Conservation (phyloP, 441 rosid genomes). For the Manihot esculenta region DNA sequence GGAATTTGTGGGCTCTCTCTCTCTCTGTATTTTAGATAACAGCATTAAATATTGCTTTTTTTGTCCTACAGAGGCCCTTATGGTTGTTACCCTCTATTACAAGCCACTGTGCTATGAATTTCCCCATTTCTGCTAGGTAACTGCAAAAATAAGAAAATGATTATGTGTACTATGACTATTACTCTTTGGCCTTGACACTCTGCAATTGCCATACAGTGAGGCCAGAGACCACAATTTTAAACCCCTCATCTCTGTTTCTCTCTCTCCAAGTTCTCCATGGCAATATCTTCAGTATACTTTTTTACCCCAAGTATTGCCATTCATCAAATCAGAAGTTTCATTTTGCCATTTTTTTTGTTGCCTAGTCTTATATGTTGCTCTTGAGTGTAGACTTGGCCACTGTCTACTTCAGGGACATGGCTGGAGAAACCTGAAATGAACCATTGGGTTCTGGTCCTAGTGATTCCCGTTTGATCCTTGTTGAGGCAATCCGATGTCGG, state of each 20-base stretch:
- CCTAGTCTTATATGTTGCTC: no score
- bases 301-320: not conserved
- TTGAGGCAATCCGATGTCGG: no score
- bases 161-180: not conserved
- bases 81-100: not conserved
- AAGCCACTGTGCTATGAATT: not conserved
- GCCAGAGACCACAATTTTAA: not conserved
- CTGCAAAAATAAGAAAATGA: not conserved
- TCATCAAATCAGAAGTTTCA: not conserved
- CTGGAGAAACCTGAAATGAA: no score
- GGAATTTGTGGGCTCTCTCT: slow-evolving; percentile 38
- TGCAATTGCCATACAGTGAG: not conserved
- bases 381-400: no score
- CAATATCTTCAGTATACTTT: slow-evolving; percentile 9
- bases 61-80: not conserved
- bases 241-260: not conserved
- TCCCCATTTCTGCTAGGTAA: not conserved
- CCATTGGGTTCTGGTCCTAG: no score
- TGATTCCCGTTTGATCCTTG: no score
- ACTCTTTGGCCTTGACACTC: not conserved
- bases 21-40: not conserved
- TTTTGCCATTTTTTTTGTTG: not conserved
- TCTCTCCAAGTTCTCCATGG: not conserved
- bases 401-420: no score
- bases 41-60: no score